These are phyloP conservation scores for Helicostylum pulchrum DNA, from an alignment of 192 early-diverging fungal genomes.

Conservation along the genomic window DNA sequence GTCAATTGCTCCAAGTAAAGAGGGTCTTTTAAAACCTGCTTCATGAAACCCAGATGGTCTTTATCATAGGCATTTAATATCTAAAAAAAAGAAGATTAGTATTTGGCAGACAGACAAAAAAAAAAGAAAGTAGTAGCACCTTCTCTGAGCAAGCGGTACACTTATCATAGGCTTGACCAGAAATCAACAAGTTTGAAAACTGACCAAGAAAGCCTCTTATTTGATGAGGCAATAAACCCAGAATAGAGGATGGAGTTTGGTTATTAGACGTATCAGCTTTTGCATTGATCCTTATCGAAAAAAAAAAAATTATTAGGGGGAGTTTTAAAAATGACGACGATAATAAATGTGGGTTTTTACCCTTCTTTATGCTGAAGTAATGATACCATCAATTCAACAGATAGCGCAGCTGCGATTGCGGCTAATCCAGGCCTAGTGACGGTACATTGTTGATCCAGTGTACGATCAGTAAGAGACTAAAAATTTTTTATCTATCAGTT, in stretches of 20 bases:
- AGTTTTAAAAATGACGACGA: too few species aligned
- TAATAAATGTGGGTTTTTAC: conserved; percentile 34
- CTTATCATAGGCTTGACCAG: conserved; percentile 78
- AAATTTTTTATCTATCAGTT: neutral
- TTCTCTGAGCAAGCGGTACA: conserved; percentile 89
- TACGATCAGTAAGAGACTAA: conserved; percentile 86
- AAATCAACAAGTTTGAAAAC: conserved; percentile 81
- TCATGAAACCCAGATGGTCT: conserved; percentile 72
- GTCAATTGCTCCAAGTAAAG: conserved; percentile 83
- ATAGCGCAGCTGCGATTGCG: conserved; percentile 78
- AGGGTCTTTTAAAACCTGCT: conserved; percentile 68
- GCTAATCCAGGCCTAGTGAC: conserved; percentile 96
- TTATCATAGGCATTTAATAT: conserved; percentile 57
- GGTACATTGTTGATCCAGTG: conserved; percentile 97
- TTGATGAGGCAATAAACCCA: conserved; percentile 92
- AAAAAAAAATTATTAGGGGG: neutral
- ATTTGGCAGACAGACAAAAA: too few species aligned
- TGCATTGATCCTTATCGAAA: conserved; percentile 49
- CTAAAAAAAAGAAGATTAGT: too few species aligned
- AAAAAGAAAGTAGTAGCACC: conserved; percentile 28
- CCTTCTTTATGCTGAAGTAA: conserved; percentile 78
- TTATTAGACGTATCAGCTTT: conserved; percentile 41
- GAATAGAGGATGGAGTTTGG: conserved; percentile 21
- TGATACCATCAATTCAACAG: conserved; percentile 90
- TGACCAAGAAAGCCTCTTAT: conserved; percentile 87